Base-by-base conservation (phyloP, 2,329 filamentous ascomycete genomes). In the Neospermospora avenae region DNA sequence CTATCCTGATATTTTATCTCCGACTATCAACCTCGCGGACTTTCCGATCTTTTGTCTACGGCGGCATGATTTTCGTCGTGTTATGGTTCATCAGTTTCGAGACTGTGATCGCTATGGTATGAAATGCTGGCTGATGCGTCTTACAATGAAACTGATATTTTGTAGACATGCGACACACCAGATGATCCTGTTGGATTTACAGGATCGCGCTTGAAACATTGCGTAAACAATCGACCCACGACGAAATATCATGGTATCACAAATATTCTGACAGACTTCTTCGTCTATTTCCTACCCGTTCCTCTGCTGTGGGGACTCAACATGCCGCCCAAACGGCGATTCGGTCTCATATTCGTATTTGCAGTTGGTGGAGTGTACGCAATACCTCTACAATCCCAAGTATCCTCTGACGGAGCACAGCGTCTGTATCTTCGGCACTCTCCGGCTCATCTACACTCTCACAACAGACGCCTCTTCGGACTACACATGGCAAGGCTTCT, bases 1-100 rank as follows among this genome's bases (percentile, higher is more conserved):
- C 61, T 4, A 62, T 65, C 39, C 56, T 65, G 35, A 20, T 63
- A 7, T 63, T 65, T 46, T 65, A 65, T 22, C 57, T 65, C 6
- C 51, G 63, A 24, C 48, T 65, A 25, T 58, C 59, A 22, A 51
- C 35, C 16, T 59, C 48, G 2, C 42, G 16, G 37, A 44, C n/a
- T 2, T 65, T 60, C 24, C 34, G 58, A 41, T 44, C 24, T n/a
- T 35, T 55, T 22, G 56, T 65, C 5, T 63, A 35, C 7, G 49
- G 14, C 3, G 58, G 61, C 18, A 49, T 60, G 22, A 51, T 45
- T 2, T 63, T 63, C 24, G 54, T 63, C n/a, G 24, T 35, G 25
- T 24, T 55, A 14, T 63, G 60, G 60, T 54, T 59, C 39, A 14
- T 35, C 4, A 34, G 31, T n/a, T 57, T 57, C 34, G 55, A 57